Conservation (phyloP, 2,329 filamentous ascomycete genomes). For the Akanthomyces dipterigenus region DNA sequence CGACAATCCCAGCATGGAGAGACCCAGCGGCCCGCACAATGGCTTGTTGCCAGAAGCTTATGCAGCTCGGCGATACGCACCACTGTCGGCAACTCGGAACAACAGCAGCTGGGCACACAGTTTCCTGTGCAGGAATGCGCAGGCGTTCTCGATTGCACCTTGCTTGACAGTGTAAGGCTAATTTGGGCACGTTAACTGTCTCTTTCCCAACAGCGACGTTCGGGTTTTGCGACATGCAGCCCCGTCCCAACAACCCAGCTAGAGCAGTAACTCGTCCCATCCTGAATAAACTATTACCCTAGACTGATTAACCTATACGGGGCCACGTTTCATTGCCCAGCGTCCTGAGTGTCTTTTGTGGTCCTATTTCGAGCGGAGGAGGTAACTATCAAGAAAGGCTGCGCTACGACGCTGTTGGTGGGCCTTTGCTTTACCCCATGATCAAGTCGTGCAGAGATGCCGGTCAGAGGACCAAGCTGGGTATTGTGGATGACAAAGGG, state of each 20-base stretch:
- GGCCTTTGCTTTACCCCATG: neutral
- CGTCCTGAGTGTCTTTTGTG: neutral
- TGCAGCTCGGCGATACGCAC: slow-evolving; percentile 8
- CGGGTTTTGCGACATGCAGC: neutral
- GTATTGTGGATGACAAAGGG: neutral
- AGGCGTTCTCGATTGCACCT: too few species aligned
- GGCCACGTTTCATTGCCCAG: neutral
- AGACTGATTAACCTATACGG: neutral
- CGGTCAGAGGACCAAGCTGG: neutral
- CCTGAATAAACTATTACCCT: neutral
- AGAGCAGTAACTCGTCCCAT: neutral
- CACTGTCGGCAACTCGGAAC: slow-evolving; percentile 1
- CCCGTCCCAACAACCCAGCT: neutral
- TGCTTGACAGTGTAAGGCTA: neutral
- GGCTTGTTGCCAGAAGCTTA: neutral
- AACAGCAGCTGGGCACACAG: neutral
- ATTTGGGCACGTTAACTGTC: neutral
- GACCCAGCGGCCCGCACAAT: slow-evolving; percentile 2
- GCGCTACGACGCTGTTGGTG: neutral
- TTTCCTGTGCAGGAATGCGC: neutral
- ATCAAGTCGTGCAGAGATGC: neutral
- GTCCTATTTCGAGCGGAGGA: neutral
- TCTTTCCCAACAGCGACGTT: neutral
- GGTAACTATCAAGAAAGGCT: neutral
- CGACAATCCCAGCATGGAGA: neutral